Evolutionary conservation across 1,284 basidiomycete genomes (phyloP), one percentile per base, ranked within the genome.

Genomic region (Phellopilus nigrolimitatus): DNA sequence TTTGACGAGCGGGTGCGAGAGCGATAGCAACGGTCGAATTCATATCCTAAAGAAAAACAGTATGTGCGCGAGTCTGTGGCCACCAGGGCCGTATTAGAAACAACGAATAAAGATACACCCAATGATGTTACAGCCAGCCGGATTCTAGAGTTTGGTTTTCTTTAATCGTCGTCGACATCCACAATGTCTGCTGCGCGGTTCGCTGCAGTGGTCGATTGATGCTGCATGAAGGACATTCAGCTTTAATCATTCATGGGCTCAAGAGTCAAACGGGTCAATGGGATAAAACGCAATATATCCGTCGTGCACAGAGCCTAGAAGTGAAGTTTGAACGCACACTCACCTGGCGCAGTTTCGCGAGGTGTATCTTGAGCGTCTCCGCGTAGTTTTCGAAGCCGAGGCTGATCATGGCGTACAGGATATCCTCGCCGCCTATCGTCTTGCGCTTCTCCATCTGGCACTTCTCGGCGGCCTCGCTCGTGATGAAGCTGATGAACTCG

Each of bases 321-420:
- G 24, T 17, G 5, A 24, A n/a, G 9, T 7, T 27, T 22, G 19
- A 43, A 19, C 17, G 44, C 22, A 13, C 21, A 34, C 79, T 61
- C 60, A 89, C 92, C 78, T 90, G 84, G 57, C 94, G 71, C 61
- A 95, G 79, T 68, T 95, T 95, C 9, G 89, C 83, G 39, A 95
- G 69, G 68, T 95, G 90, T 46, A 95, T 91, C 68, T 91, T 91
- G 49, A 95, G 71, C 22, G 88, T 85, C 69, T 92, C 88, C 45
- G 88, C 85, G 65, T 98, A 98, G 63, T 97, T 93, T 61, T 97
- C 94, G 60, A 99, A 97, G 5, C 95, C 95, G 19, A 98, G 75
- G 8, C 86, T 82, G 30, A 78, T 71, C 84, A 95, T 88, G 5
- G 93, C 91, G 60, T 91, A 88, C 47, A 95, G 68, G 42, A 95